Evolutionary conservation across 345 rosid species (phyloP).

Genomic region (Eutrema yunnanense): DNA sequence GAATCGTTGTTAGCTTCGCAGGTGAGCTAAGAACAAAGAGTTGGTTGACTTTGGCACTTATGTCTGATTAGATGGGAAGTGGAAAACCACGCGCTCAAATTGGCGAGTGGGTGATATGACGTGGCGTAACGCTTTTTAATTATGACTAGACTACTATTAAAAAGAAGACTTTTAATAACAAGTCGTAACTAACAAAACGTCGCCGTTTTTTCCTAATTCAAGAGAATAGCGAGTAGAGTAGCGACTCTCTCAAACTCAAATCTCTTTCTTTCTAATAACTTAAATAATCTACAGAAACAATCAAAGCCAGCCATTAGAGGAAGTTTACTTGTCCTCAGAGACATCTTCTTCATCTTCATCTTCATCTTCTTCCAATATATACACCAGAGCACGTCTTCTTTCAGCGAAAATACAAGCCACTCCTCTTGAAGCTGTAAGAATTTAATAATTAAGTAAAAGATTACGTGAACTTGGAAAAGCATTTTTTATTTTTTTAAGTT

Average conservation of each 20-base stretch:
- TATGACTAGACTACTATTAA: not conserved
- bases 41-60: not conserved
- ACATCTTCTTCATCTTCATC: slow-evolving; percentile 58
- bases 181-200: not conserved
- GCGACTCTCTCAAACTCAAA: not conserved
- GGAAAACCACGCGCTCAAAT: not conserved
- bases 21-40: slow-evolving; percentile 12
- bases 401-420: slow-evolving; percentile 68
- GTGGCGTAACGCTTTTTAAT: slow-evolving; percentile 5
- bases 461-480: not conserved
- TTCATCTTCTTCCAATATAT: slow-evolving; percentile 72
- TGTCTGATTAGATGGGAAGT: slow-evolving; percentile 5
- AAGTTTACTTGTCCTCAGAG: slow-evolving; percentile 32
- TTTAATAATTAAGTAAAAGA: not conserved
- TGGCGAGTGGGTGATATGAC: slow-evolving; percentile 11
- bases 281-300: not conserved
- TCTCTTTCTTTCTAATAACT: not conserved
- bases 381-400: slow-evolving; percentile 62
- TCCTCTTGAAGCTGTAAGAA: slow-evolving; percentile 58
- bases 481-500: not conserved
- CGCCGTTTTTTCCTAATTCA: not conserved
- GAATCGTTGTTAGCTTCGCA: not conserved
- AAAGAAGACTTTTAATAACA: not conserved
- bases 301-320: not conserved
- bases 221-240: not conserved